These are phyloP conservation scores for Gyrodon lividus DNA, from an alignment of 768 basidiomycete species.

Conservation along the genomic window DNA sequence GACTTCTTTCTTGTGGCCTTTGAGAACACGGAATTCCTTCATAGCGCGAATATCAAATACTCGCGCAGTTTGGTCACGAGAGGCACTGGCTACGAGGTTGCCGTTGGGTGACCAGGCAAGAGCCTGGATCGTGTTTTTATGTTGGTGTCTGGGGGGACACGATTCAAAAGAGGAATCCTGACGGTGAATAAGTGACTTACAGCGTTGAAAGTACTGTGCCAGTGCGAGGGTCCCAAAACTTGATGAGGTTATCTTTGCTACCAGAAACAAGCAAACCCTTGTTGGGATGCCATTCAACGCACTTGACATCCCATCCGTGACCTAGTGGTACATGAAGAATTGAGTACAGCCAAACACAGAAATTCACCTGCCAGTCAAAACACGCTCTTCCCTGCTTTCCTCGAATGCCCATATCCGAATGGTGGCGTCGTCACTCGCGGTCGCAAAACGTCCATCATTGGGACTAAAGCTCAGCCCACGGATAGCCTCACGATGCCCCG, in stretches of 20 bases:
- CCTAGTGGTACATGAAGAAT: constrained; percentile 46
- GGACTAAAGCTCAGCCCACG: constrained; percentile 91
- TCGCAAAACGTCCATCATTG: constrained; percentile 88
- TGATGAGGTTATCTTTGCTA: constrained; percentile 96
- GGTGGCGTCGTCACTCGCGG: constrained; percentile 93
- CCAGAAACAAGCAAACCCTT: constrained; percentile 95
- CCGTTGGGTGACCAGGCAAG: constrained; percentile 94
- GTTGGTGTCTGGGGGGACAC: constrained; percentile 69
- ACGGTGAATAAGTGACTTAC: constrained; percentile 43
- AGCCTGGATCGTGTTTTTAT: constrained; percentile 96
- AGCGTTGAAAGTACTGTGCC: constrained; percentile 88
- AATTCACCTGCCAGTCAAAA: constrained; percentile 63
- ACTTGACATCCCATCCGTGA: constrained; percentile 99
- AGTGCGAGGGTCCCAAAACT: constrained; percentile 98
- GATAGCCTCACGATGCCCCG: constrained; percentile 92
- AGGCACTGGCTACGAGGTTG: constrained; percentile 90
- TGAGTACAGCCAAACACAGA: background rate
- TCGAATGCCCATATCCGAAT: constrained; percentile 96
- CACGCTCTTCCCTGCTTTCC: constrained; percentile 84
- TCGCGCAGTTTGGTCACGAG: constrained; percentile 90
- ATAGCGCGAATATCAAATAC: constrained; percentile 98
- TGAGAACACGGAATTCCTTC: constrained; percentile 90
- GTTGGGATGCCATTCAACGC: constrained; percentile 97
- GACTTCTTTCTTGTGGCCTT: constrained; percentile 98
- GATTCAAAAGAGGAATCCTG: background rate